These are phyloP conservation scores for Friedmanniomyces endolithicus DNA, from an alignment of 495 filamentous ascomycete genomes.

Conservation along the genomic window DNA sequence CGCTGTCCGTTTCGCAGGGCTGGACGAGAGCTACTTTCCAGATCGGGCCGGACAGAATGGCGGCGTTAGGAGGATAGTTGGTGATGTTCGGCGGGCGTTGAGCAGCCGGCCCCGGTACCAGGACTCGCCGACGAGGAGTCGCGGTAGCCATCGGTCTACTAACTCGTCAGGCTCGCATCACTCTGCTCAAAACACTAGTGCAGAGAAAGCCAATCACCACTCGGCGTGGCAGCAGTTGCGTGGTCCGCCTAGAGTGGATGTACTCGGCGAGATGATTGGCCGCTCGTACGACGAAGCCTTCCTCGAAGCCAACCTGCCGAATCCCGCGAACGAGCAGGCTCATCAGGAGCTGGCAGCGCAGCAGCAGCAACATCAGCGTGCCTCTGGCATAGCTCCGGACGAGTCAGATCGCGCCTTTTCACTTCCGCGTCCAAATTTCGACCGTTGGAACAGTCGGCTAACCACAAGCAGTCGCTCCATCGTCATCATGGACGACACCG, in stretches of 20 bases:
- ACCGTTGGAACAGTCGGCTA: conserved; percentile 43
- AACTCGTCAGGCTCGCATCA: conserved; percentile 12
- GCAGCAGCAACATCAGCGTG: not conserved
- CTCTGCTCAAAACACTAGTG: not conserved
- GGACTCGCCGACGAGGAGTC: conserved; percentile 7
- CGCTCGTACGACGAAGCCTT: conserved; percentile 13
- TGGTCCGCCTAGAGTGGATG: conserved; percentile 12
- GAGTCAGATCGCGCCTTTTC: not conserved
- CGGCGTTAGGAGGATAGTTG: conserved; percentile 73
- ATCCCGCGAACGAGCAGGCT: not conserved
- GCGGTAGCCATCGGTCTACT: conserved; percentile 17
- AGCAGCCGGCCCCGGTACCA: conserved; percentile 43
- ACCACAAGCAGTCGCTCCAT: conserved; percentile 76
- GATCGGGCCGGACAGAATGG: conserved; percentile 34
- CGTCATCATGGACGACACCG: conserved; percentile 69
- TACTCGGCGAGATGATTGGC: conserved; percentile 4
- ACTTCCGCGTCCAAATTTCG: not conserved
- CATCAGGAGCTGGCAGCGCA: not conserved
- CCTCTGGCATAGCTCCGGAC: not conserved
- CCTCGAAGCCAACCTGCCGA: conserved; percentile 1
- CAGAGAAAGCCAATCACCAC: not conserved
- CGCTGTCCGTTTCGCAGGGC: not conserved
- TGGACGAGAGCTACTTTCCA: conserved; percentile 7
- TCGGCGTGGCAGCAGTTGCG: conserved; percentile 16
- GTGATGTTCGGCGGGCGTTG: conserved; percentile 76